Base-by-base conservation (phyloP, 148 eudicot genomes). In the Heliosperma pusillum region DNA sequence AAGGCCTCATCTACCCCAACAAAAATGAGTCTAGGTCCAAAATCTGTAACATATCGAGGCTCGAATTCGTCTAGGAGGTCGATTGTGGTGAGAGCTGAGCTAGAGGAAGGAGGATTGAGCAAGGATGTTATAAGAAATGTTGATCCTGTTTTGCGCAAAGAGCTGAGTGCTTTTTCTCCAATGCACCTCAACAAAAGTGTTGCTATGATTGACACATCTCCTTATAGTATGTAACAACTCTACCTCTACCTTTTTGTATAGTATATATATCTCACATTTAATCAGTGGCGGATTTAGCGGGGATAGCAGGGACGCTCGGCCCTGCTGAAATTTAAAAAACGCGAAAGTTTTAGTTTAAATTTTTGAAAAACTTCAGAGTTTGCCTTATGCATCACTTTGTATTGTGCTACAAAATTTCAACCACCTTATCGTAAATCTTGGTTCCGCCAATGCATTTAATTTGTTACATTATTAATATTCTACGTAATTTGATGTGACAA, bases 21-120 rank as follows among this genome's bases (percentile, higher is more conserved):
- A 17, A 17, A 47, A 52, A 50, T 4, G 7, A 57, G 77, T 6
- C 33, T 60, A 19, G 71, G 70, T 56, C 84, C 85, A 7, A 70
- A 77, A 25, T 80, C 87, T 17, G 76, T 69, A 15, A 68, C 33
- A 24, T 69, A 82, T 24, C 78, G 84, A 7, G 15, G 66, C 10
- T 27, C 56, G 50, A 47, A 20, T 15, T 21, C 72, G 26, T 22
- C 72, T 6, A 50, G 44, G 76, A 9, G 25, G 78, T 45, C 33
- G 64, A 1, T 75, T 20, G 10, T 42, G 17, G 84, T 84, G 16
- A 79, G 81, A 77, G 88, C 90, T 72, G 86, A 83, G 74, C 58
- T 67, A 36, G 17, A 55, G 11, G 68, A 64, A 73, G 67, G 56
- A 25, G 81, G 78, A 16, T 2, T 59, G 8, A 77, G 78, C 59